Evolutionary conservation across 768 basidiomycete species (phyloP).

Genomic region (Leucocoprinus birnbaumii): DNA sequence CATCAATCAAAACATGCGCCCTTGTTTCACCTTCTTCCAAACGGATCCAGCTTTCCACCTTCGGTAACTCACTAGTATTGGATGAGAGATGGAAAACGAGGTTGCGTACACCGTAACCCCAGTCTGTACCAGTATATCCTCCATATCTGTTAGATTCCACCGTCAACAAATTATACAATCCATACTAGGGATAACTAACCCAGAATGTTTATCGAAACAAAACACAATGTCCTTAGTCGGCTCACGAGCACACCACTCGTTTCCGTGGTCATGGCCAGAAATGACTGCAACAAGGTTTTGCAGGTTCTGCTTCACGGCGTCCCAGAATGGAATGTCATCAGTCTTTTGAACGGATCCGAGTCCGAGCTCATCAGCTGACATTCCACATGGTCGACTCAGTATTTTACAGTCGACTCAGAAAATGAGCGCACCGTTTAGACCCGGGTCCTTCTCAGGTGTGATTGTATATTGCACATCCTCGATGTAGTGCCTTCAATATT

Average conservation of each 20-base stretch:
- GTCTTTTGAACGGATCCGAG: conserved; percentile 60
- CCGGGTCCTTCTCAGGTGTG: conserved; percentile 33
- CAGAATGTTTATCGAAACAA: conserved; percentile 79
- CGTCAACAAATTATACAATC: background rate
- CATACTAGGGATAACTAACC: no score
- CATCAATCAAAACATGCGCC: conserved; percentile 50
- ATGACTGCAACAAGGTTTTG: conserved; percentile 66
- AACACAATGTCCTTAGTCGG: no score
- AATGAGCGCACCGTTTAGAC: conserved; percentile 36
- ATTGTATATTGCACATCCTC: conserved; percentile 32
- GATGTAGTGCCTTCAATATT: conserved; percentile 31
- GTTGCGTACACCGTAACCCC: conserved; percentile 69
- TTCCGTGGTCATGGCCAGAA: no score
- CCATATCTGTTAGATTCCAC: no score
- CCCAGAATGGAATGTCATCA: conserved; percentile 62
- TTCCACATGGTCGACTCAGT: no score
- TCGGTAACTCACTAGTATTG: no score
- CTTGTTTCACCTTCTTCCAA: conserved; percentile 57
- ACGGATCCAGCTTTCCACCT: conserved; percentile 61
- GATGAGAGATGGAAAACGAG: conserved; percentile 43
- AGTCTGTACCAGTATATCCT: conserved; percentile 48
- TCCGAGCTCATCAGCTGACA: no score
- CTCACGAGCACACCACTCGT: no score
- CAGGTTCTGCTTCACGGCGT: conserved; percentile 53
- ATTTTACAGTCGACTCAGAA: conserved; percentile 48